A percentile compares a stretch with the other conserved stretches of the same genome.
Evolutionary conservation across 148 eudicot genomes (phyloP).

Genomic region (Dysphania ambrosioides): DNA sequence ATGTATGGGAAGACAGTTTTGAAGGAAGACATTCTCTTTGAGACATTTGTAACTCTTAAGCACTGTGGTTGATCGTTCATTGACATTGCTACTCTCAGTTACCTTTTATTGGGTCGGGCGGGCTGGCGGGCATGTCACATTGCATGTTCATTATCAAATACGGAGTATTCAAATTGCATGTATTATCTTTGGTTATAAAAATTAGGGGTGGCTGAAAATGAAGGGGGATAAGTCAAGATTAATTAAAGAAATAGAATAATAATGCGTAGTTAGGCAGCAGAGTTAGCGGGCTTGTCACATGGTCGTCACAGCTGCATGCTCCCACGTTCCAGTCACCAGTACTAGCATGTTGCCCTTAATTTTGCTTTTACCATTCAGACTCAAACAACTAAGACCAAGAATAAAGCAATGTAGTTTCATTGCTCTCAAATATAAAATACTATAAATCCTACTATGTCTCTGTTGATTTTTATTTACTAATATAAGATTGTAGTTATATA

Average conservation of each 20-base stretch:
- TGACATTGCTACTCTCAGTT: no score
- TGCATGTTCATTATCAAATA: constrained; percentile 5
- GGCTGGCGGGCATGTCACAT: not conserved
- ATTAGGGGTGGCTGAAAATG: constrained; percentile 3
- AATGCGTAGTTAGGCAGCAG: constrained; percentile 26
- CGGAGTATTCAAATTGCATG: no score
- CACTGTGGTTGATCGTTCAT: no score
- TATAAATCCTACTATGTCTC: not conserved
- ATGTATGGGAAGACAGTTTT: no score
- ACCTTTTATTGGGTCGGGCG: not conserved
- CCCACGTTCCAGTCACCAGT: constrained; percentile 41
- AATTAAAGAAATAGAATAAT: constrained; percentile 1
- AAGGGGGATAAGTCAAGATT: constrained; percentile 10
- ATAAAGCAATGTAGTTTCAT: not conserved
- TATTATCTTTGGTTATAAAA: not conserved
- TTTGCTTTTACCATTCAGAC: constrained; percentile 4
- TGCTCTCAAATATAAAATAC: not conserved
- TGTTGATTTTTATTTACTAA: not conserved
- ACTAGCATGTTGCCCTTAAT: constrained; percentile 19
- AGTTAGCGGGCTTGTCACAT: constrained; percentile 37
- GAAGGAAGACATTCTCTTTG: no score
- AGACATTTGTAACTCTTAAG: no score
- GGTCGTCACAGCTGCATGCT: constrained; percentile 38
- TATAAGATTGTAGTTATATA: not conserved
- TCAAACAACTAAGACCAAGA: not conserved